Base-by-base conservation (phyloP, 2,329 filamentous ascomycete species). In the Hypoxylon sp. region DNA sequence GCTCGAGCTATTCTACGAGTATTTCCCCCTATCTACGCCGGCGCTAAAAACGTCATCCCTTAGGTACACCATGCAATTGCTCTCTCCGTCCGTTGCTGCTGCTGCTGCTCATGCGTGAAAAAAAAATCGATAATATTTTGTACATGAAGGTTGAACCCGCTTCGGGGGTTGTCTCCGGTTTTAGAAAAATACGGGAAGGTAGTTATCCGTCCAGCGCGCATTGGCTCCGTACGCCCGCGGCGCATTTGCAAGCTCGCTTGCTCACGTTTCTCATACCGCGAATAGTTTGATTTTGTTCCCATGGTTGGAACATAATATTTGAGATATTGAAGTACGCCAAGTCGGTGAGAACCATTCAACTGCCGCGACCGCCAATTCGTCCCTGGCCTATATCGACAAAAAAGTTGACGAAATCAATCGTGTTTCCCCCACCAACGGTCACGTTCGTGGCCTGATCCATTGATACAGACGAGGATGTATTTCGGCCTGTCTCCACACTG, bases 371-470 rank as follows among this genome's bases (percentile, higher is more conserved):
- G 27, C 74, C 72, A 25, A 73, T 61, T 61, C 47, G 68, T 25
- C 70, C 73, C 16, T 34, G 48, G 2, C 77, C 77, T 9, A 77
- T 65, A 54, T 83, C 78, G 37, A 87, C 74, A 19, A 75, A 76
- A 23, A 84, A 81, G 59, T 81, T 78, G 16, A 87, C 79, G 56
- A 88, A 74, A 71, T 88, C 81, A 60, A 87, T 79, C 32, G 80
- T 82, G 71, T 82, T 84, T 21, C 78, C 74, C 34, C 77, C 77
- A 7, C 82, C 81, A 29, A 85, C 75, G 5, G 77, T 77, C 29
- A 85, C 63, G 61, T 81, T 79, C 52, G 70, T 69, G 51, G 83
- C 83, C 55, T 82, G 73, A 3, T 76, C 72, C 9, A 74, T 59
- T 12, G 75, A 74, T 23, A 75, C 72, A 6, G 65, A 74, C 25